Base-by-base conservation (phyloP, 208 protist genomes). In the Trypanosomatidae sp. region DNA sequence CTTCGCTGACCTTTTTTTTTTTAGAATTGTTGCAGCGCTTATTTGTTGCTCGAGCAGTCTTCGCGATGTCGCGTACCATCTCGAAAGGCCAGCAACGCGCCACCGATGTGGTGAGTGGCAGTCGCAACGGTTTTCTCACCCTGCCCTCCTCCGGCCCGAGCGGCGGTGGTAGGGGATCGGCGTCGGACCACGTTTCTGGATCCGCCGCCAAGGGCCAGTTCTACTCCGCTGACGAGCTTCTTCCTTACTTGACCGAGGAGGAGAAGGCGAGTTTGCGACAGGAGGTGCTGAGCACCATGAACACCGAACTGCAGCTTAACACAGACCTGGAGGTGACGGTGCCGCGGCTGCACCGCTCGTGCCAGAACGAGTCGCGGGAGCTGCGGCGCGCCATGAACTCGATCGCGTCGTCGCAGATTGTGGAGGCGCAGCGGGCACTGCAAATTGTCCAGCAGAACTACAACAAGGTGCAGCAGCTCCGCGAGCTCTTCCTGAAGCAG, bases 251-350 rank as follows among this genome's bases (percentile, higher is more conserved):
- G n/a, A 87, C 64, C 2, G 87, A 89, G n/a, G 76, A 79, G 46
- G 90, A 95, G 59, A 87, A 84, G 55, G 44, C 41, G 8, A 69
- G 36, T 19, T 71, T 97, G 9, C 60, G 70, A 36, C 77, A 91
- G 66, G 90, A 97, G 68, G 90, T 93, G 13, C 66, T 91, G n/a
- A 82, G 68, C 7, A 80, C 86, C 19, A 80, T 97, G 25, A 95
- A 93, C 62, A 89, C 92, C n/a, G 92, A 97, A 65, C 80, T 97
- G 7, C 78, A 86, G 60, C 87, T 85, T 43, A 71, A 82, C 7
- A 89, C 92, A 41, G 85, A 92, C 43, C 72, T 97, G 15, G 88
- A 92, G 64, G 87, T 92, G 59, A 79, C 84, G 25, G 87, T 97
- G 36, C 89, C 92, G 13, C 88, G 85, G 22, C 79, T 97, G 47